Evolutionary conservation across 192 early-diverging fungal species (phyloP), one percentile per base, ranked within the genome.

Genomic region (Anaeromyces robustus): DNA sequence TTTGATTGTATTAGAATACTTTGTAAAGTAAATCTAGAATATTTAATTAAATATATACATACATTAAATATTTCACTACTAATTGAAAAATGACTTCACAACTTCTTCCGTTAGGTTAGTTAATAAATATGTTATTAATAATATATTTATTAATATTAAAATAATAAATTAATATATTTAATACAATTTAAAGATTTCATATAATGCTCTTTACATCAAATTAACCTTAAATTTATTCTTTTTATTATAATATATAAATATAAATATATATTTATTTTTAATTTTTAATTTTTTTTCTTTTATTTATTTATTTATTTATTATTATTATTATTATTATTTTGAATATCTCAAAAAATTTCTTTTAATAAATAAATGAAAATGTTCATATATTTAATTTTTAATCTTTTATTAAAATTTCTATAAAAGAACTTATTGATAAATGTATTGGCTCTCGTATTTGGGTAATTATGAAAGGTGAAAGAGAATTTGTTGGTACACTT

Each of bases 381-480:
- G 3, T 30, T 78, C 12, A 78, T 14, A 16, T 78, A 16, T 22
- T 22, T 5, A 22, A 22, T 26, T 78, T 78, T 78, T 19, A 5
- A 26, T 37, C 14, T 26, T 14, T 52, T 52, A 22, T 52, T 52
- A 7, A n/a, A 22, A n/a, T n/a, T 39, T 6, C 7, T 14, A 39
- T 26, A 22, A 79, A 9, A 95, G 97, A 99, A 84, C 90, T 99
- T 68, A 96, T 99, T 80, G 97, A 99, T 87, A 94, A 96, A 83
- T 99, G 97, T 87, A 96, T 98, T 80, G 96, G 96, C 29, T 96
- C 95, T 80, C 90, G 92, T 82, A 96, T 99, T 81, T 97, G 96
- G 96, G 96, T 99, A 1, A 85, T 97, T 77, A 96, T 99, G 96
- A 98, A 98, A 88, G 89, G 90, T 28, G 95, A 98, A 81, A 96